Evolutionary conservation across 371 early-diverging fungal species (phyloP).

Genomic region (Amoeboaphelidium protococcarum): DNA sequence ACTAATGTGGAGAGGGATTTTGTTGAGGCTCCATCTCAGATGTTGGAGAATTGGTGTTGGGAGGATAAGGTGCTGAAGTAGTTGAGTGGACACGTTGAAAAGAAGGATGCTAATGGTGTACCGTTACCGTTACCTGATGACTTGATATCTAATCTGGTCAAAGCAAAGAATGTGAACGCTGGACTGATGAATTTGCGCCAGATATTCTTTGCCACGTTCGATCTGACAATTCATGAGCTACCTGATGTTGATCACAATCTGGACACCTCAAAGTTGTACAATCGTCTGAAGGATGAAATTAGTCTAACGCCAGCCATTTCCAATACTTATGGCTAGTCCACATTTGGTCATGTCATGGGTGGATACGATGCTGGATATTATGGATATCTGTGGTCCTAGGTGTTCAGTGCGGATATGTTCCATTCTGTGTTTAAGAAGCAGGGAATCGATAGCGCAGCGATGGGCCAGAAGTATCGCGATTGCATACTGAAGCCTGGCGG

Average conservation of each 20-base stretch:
- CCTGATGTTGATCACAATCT: slow-evolving; percentile 10
- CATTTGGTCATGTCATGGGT: slow-evolving; percentile 47
- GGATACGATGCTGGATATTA: slow-evolving; percentile 24
- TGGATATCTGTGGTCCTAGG: slow-evolving; percentile 46
- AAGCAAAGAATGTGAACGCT: slow-evolving; percentile 39
- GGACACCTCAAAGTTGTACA: slow-evolving; percentile 26
- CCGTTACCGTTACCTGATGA: slow-evolving; percentile 39
- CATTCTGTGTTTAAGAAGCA: slow-evolving; percentile 35
- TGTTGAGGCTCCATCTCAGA: slow-evolving; percentile 72
- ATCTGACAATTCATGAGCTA: slow-evolving; percentile 37
- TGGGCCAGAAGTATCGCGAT: slow-evolving; percentile 30
- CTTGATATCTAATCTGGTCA: slow-evolving; percentile 33
- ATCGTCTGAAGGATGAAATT: slow-evolving; percentile 29
- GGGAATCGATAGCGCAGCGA: slow-evolving; percentile 15
- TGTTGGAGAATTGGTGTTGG: slow-evolving; percentile 63
- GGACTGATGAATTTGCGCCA: slow-evolving; percentile 43
- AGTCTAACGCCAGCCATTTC: slow-evolving; percentile 23
- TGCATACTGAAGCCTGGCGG: slow-evolving; percentile 38
- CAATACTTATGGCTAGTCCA: slow-evolving; percentile 19
- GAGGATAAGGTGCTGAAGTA: slow-evolving; percentile 33
- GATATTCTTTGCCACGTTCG: slow-evolving; percentile 39
- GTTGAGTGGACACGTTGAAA: slow-evolving; percentile 36
- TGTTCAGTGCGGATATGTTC: slow-evolving; percentile 63
- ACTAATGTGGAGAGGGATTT: slow-evolving; percentile 54
- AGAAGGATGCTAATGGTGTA: slow-evolving; percentile 12